Conservation (phyloP, 2,329 filamentous ascomycete species). For the Aureobasidium mangrovei region DNA sequence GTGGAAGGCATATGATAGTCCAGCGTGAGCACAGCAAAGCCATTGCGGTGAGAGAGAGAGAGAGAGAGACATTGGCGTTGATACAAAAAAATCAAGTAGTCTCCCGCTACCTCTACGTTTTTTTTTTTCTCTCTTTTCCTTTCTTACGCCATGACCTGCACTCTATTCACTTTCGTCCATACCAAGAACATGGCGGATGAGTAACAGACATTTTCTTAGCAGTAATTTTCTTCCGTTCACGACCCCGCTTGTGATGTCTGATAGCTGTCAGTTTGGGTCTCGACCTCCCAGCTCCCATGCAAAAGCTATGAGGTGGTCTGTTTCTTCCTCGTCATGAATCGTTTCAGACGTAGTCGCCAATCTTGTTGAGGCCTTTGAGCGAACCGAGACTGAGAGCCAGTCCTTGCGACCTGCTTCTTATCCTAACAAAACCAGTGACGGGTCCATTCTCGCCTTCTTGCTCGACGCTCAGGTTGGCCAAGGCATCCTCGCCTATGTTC, state of each 20-base stretch:
- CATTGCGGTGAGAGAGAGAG: too few relatives aligned
- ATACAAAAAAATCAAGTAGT: not conserved
- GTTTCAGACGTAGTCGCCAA: conserved; percentile 25
- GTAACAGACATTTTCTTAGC: not conserved
- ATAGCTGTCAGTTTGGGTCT: not conserved
- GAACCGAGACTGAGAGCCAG: conserved; percentile 88
- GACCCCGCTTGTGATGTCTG: not conserved
- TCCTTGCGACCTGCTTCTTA: conserved; percentile 93
- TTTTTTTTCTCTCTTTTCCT: conserved; percentile 3
- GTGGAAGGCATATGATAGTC: too few relatives aligned
- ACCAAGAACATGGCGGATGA: not conserved
- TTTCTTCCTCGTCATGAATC: not conserved
- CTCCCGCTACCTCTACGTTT: not conserved
- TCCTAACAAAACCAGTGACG: conserved; percentile 94
- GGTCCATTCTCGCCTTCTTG: conserved; percentile 92
- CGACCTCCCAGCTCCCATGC: not conserved
- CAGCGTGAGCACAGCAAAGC: too few relatives aligned
- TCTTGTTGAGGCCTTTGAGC: conserved; percentile 85
- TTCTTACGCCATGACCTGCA: conserved; percentile 4
- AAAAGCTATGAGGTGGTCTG: not conserved
- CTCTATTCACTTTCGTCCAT: not conserved
- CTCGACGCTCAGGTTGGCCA: conserved; percentile 96
- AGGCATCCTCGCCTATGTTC: conserved; percentile 78
- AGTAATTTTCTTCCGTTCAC: not conserved
- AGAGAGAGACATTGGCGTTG: too few relatives aligned